phyloP scores from a whole-genome alignment of 106 monocot genomes.

The Allium sativum region DNA sequence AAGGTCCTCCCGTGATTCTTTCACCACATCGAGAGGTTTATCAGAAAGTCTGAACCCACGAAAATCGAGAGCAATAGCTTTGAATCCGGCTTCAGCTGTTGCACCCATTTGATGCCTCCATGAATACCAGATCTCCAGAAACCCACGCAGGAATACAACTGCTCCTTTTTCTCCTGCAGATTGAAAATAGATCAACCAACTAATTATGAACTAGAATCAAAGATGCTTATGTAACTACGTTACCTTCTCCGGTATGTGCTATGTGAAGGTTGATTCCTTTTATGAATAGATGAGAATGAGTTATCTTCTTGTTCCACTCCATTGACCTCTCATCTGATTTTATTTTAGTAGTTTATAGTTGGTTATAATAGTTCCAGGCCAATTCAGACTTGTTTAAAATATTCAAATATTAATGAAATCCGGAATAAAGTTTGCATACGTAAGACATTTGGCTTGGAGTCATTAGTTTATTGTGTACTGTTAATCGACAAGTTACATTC shows the following conservation, averaged over 20 bases:
- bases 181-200: background rate
- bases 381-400: too few relatives aligned
- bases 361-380: background rate
- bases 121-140: conserved; percentile 90
- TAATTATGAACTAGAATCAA: background rate
- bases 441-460: too few relatives aligned
- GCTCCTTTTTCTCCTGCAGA: conserved; percentile 36
- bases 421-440: too few relatives aligned
- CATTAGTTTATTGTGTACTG: too few relatives aligned
- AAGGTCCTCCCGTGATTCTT: conserved; percentile 34
- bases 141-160: conserved; percentile 21
- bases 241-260: conserved; percentile 4
- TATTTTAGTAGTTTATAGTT: background rate
- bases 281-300: conserved; percentile 5
- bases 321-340: background rate
- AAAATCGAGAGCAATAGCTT: conserved; percentile 58
- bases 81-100: conserved; percentile 47
- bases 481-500: too few relatives aligned
- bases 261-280: conserved; percentile 11
- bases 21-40: conserved; percentile 34
- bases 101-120: conserved; percentile 90
- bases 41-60: conserved; percentile 70
- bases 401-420: too few relatives aligned
- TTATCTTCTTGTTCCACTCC: conserved; percentile 6
- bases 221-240: background rate